Base-by-base conservation (phyloP, 177 flowering plant genomes). In the Tripterygium wilfordii region DNA sequence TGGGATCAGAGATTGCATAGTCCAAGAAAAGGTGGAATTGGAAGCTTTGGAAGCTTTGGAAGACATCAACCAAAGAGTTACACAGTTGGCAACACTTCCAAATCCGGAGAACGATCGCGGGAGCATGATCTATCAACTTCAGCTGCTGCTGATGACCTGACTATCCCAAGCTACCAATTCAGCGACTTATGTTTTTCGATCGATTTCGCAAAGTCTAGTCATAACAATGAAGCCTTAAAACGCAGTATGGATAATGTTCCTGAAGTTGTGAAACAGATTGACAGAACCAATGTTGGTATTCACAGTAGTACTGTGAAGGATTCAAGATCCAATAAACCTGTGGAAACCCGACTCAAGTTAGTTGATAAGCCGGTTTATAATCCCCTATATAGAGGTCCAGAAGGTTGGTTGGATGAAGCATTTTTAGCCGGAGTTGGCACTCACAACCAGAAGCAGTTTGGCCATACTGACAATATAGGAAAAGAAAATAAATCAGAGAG, bases 131-230 rank as follows among this genome's bases (percentile, higher is more conserved):
- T 16, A 15, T 22, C 45, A 26, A 42, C 17, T 26, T 53, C 30
- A 12, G 7, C 47, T 23, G 52, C 64, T 23, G 52, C 64, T 13
- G 46, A 28, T 2, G 51, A 43, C 29, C 9, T 16, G 40, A 54
- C 44, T 3, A 21, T 36, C 16, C 47, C 46, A 19, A 62, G 66
- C 32, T 38, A 25, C 27, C 66, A 56, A 24, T 51, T 56, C 30
- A 62, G 57, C 32, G 66, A 62, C 13, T 36, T 40, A 18, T 62
- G 37, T 40, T 62, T 62, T 29, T 62, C 57, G 22, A 56, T 62
- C 17, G 66, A 62, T 36, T 19, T 62, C 42, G 47, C 44, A 5
- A 45, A 25, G 31, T 62, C 66, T 9, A 40, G 45, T 30, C 38
- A 55, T 9, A 21, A 7, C 14, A 39, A 12, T 13, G 51, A 39